Evolutionary conservation across 83 land plant genomes (phyloP), one percentile per base, ranked within the genome.

Genomic region (Diphasiastrum complanatum): DNA sequence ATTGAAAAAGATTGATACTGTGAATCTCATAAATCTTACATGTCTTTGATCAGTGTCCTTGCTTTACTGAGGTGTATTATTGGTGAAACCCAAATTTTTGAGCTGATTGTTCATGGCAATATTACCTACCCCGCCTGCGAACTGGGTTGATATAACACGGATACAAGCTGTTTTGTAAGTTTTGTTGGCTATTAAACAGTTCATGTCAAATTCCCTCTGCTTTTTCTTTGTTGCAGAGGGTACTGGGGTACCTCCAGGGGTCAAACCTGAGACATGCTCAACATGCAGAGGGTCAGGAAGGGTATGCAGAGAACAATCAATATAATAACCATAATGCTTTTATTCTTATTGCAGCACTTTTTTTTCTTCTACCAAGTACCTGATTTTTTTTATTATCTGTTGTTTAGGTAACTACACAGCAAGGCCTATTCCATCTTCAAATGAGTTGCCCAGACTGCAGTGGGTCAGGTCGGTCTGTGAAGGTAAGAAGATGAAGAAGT

Each of bases 221-320:
- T 19, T 48, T 38, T 8, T 48, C 6, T 5, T 48, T 48, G 22
- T 11, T 3, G 47, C 63, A 60, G 63, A 27, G 24, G 63, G 63
- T 2, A 60, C 5, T n/a, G 63, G 63, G 18, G 2, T 41, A 4
- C 63, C 63, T 20, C 63, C 63, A 19, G 63, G 63, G n/a, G 52
- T 43, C 19, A 60, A 60, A 41, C 47, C 48, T 1, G 3, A 20
- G 4, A 33, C 37, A 2, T 60, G 63, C 25, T 38, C 18, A 10
- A 23, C 54, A 2, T 60, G 63, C 48, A 60, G 31, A 4, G 63
- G 63, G 41, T 20, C 54, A 27, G 63, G 63, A 19, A 40, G 20
- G 23, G 63, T 60, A 32, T 25, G 61, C 30, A 16, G 43, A 40
- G 12, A 8, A 8, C 8, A 40, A 40, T 40, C n/a, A n/a, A n/a